Percentiles rank a stretch among this genome's conserved stretches.
phyloP scores from a whole-genome alignment of 2,329 filamentous ascomycete genomes.

The Teratosphaeria viscida region DNA sequence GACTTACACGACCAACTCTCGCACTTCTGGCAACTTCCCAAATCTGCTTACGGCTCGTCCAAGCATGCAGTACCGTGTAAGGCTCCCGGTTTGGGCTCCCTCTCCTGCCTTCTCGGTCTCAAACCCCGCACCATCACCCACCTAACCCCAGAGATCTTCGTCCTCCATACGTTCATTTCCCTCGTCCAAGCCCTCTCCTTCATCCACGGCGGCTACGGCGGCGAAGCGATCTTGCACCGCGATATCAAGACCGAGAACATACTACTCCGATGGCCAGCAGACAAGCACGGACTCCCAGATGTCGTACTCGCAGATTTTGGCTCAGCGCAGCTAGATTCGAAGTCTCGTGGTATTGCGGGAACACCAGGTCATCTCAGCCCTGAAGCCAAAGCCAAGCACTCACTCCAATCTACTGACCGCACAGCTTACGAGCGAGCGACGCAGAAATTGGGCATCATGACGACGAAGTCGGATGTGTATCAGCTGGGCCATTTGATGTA shows the following conservation, averaged over 20 bases:
- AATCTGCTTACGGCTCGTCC: not conserved
- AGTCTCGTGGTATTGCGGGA: conserved; percentile 5
- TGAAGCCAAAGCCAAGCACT: not conserved
- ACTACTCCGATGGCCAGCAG: conserved; percentile 10
- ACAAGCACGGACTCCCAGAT: conserved; percentile 9
- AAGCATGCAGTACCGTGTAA: not conserved
- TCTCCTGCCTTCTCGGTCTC: not conserved
- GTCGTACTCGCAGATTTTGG: conserved; percentile 18
- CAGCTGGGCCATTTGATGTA: not conserved
- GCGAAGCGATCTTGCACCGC: conserved; percentile 10
- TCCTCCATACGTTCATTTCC: conserved; percentile 12
- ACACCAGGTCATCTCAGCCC: conserved; percentile 2
- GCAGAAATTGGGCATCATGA: not conserved
- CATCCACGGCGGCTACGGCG: conserved; percentile 6
- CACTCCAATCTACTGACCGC: not conserved
- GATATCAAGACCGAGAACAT: conserved; percentile 17
- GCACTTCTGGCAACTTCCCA: not conserved
- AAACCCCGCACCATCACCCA: not conserved
- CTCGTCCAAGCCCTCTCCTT: conserved; percentile 15
- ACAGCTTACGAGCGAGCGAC: not conserved
- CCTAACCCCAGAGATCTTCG: conserved; percentile 3
- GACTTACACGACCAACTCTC: not conserved
- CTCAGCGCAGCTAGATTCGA: not conserved
- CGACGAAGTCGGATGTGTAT: not conserved
- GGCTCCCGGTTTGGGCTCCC: not conserved